Percentiles rank a stretch among this genome's conserved stretches.
These are phyloP conservation scores for Acacia crassicarpa DNA, from an alignment of 306 rosid species.

Conservation along the genomic window DNA sequence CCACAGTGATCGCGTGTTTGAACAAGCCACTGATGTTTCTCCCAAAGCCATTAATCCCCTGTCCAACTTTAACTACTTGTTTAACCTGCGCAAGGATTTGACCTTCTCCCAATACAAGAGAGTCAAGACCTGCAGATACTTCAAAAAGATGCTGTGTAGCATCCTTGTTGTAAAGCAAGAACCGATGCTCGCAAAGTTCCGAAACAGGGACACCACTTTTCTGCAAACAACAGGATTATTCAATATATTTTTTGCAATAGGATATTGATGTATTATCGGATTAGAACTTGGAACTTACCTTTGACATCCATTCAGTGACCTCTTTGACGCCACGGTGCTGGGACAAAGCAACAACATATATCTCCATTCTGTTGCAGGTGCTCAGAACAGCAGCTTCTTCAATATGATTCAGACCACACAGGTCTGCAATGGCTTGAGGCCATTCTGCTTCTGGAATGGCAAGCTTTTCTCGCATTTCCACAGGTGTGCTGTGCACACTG, in stretches of 20 bases:
- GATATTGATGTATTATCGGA: neutral
- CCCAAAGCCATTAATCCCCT: constrained; percentile 92
- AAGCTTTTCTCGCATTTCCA: constrained; percentile 98
- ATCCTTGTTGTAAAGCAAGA: constrained; percentile 83
- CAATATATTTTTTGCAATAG: constrained; percentile 3
- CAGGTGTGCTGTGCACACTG: constrained; percentile 94
- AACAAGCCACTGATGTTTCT: constrained; percentile 92
- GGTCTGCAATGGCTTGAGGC: constrained; percentile 97
- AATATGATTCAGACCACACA: constrained; percentile 85
- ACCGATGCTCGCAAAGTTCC: constrained; percentile 80
- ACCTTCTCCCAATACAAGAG: constrained; percentile 99
- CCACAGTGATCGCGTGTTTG: constrained; percentile 97
- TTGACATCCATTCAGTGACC: constrained; percentile 98
- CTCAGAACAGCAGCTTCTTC: constrained; percentile 99
- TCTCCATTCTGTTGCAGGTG: constrained; percentile 99
- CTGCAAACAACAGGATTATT: constrained; percentile 45
- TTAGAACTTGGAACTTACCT: constrained; percentile 44
- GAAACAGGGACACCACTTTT: constrained; percentile 90
- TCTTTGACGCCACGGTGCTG: constrained; percentile 99
- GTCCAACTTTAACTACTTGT: constrained; percentile 98
- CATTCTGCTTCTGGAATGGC: constrained; percentile 99
- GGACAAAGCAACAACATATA: constrained; percentile 93
- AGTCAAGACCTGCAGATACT: constrained; percentile 96
- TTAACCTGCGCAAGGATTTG: constrained; percentile 99
- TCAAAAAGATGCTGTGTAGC: constrained; percentile 91